Percentiles rank a stretch among this genome's conserved stretches.
Conservation (phyloP, 2,329 filamentous ascomycete species). For the Boeremia exigua region DNA sequence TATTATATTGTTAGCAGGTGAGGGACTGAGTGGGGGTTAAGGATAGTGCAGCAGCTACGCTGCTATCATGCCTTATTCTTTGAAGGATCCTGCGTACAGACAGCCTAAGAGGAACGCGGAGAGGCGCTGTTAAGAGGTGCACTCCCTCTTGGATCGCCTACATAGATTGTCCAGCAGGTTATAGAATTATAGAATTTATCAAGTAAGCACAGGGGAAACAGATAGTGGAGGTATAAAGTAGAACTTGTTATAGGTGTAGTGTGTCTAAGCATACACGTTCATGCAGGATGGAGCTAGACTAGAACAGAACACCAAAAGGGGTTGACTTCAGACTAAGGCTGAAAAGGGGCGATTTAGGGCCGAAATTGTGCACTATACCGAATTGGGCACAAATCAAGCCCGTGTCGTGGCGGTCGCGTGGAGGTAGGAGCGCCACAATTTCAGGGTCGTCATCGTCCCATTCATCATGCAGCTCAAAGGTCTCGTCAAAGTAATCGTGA, state of each 20-base stretch:
- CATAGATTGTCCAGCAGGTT: not conserved
- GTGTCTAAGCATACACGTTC: not conserved
- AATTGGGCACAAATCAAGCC: not conserved
- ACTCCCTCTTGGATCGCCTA: not conserved
- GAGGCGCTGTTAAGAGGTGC: not conserved
- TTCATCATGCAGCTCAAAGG: no score
- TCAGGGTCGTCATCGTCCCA: no score
- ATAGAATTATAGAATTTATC: not conserved
- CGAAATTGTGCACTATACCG: slow-evolving; percentile 1
- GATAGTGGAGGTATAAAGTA: not conserved
- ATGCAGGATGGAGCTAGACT: slow-evolving; percentile 1
- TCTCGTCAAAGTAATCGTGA: no score
- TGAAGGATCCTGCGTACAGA: not conserved
- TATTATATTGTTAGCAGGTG: not conserved
- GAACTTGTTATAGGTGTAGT: not conserved
- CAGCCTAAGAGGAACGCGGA: not conserved
- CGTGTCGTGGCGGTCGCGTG: slow-evolving; percentile 4
- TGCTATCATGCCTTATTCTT: not conserved
- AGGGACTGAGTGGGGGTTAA: not conserved
- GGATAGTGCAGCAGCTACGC: not conserved
- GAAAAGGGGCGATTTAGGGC: slow-evolving; percentile 3
- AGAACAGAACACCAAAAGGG: not conserved
- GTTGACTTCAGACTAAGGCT: slow-evolving; percentile 4
- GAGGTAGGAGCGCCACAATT: no score
- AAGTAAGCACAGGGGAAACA: not conserved